Base-by-base conservation (phyloP, 1,139 yeast genomes). In the Yarrowia galli region DNA sequence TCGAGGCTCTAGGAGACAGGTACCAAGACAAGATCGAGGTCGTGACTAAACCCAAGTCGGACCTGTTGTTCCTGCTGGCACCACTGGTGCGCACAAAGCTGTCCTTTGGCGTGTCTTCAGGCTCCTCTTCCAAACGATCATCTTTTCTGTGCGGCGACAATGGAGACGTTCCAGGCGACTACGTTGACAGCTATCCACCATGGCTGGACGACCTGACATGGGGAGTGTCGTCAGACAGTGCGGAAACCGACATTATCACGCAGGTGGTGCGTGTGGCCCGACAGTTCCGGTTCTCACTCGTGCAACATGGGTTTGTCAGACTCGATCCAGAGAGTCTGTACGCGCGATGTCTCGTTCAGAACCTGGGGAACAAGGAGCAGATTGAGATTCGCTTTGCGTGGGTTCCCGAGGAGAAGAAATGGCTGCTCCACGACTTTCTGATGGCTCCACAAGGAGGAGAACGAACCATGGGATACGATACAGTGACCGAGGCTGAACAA, bases 341-440 rank as follows among this genome's bases (percentile, higher is more conserved):
- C 23, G 46, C 28, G 13, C 43, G 66, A 16, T 61, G 56, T 46
- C 66, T 61, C 23, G 66, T 61, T 16, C 66, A 61, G 18, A 61
- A 48, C 18, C 40, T 48, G 18, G 66, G 56, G 10, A 46, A 32
- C 36, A 18, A 32, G 28, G 66, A 61, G 46, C 66, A 46, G 46
- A 22, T 61, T 9, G 66, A 61, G 23, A 9, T 61, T 1, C 54
- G 66, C 12, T 46, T 63, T 22, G 45, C 25, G 25, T 63, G 67
- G 67, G 48, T 48, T 16, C 42, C 46, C 12, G 63, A 63, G n/a
- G 63, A 67, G 36, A 51, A 38, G 20, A 43, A 42, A 15, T 60
- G 67, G 66, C 42, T 67, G 16, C n/a, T 67, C 8, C 68, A 51
- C 32, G 68, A 60, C 54, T 45, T 67, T 8, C 38, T 54, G 6